A percentile compares a stretch with the other conserved stretches of the same genome.
These are phyloP conservation scores for Lignosus rhinocerotis DNA, from an alignment of 1,284 basidiomycete species.

Conservation along the genomic window DNA sequence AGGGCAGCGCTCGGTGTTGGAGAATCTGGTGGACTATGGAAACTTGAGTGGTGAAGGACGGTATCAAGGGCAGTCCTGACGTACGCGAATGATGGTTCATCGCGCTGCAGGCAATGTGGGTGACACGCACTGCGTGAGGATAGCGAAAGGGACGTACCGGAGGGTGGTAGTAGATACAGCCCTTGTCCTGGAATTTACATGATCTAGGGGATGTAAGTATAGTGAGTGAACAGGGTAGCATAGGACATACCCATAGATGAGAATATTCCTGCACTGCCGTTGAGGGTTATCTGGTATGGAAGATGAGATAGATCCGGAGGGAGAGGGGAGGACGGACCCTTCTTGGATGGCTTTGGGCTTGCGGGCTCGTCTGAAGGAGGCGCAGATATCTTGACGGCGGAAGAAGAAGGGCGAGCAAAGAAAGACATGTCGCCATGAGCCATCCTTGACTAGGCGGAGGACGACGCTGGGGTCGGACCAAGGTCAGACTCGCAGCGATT, in stretches of 20 bases:
- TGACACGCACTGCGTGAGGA: background rate
- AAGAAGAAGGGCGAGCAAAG: slow-evolving; percentile 50
- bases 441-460: slow-evolving; percentile 31
- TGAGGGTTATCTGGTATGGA: slow-evolving; percentile 57
- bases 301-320: slow-evolving; percentile 13
- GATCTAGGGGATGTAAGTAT: slow-evolving; percentile 46
- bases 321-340: slow-evolving; percentile 36
- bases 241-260: slow-evolving; percentile 77
- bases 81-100: slow-evolving; percentile 32
- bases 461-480: slow-evolving; percentile 12
- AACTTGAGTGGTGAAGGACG: slow-evolving; percentile 1
- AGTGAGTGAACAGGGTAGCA: background rate
- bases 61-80: slow-evolving; percentile 5
- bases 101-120: slow-evolving; percentile 26
- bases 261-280: slow-evolving; percentile 83
- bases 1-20: slow-evolving; percentile 41
- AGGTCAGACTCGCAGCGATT: too few relatives aligned
- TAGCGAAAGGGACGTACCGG: slow-evolving; percentile 46
- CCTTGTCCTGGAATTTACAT: slow-evolving; percentile 85
- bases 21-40: slow-evolving; percentile 45
- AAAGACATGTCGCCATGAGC: slow-evolving; percentile 37
- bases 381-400: slow-evolving; percentile 60
- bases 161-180: slow-evolving; percentile 83
- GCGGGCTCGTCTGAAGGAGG: slow-evolving; percentile 42
- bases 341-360: slow-evolving; percentile 40